Evolutionary conservation across 441 rosid species (phyloP), one percentile per base, ranked within the genome.

Genomic region (Erodium texanum): DNA sequence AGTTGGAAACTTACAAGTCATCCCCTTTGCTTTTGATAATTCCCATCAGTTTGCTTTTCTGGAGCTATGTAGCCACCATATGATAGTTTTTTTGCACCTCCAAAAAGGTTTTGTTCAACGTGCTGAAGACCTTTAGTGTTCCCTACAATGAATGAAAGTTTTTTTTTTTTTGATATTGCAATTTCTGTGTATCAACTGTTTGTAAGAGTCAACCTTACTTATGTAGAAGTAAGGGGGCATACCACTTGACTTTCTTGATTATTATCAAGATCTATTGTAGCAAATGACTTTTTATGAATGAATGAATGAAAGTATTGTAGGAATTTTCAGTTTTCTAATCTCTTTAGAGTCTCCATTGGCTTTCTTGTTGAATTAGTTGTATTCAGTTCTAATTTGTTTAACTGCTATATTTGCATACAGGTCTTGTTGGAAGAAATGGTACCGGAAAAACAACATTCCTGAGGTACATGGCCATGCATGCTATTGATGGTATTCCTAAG

Each of bases 381-480:
- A 38, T 18, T 43, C 41, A 24, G 70, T 43, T 56, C 24, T 67
- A 38, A 71, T 75, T 61, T 29, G 58, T 66, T 24, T 38, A 19
- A 54, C 63, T n/a, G 64, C 71, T 50, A 32, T 64, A 62, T 73
- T 66, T 75, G 62, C 73, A 52, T 80, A 70, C 79, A 93, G 99
- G 97, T 12, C 96, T 93, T 80, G 92, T 91, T 68, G 99, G 99
- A 71, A 88, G 99, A 79, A 93, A 93, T 71, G 99, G 99, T 72
- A 93, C 99, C 4, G 99, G 99, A 62, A 93, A 93, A 80, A 93
- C 97, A 72, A 93, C 99, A 27, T 91, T 91, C 75, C 88, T 93
- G 54, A 87, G 99, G 87, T 78, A 88, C 82, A 83, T 93, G 96
- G 99, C 99, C 70, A 65, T 93, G 96, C 99, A 93, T 83, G 93